Evolutionary conservation across 2,329 filamentous ascomycete genomes (phyloP).

Genomic region (Lecanoromycetidae sp.): DNA sequence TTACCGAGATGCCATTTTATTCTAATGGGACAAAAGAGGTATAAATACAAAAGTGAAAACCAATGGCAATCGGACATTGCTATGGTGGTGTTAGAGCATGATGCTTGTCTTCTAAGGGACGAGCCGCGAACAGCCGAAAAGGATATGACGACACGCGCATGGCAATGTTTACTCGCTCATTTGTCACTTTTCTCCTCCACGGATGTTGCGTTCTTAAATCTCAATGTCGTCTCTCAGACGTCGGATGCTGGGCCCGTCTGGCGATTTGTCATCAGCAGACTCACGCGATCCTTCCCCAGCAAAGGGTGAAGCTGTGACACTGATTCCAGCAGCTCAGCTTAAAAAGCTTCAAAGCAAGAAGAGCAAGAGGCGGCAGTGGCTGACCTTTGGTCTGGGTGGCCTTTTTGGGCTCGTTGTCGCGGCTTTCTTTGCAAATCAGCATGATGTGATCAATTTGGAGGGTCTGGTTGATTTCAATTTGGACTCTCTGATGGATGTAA

Average conservation of each 20-base stretch:
- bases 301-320: conserved; percentile 33
- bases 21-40: too few relatives aligned
- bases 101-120: not conserved
- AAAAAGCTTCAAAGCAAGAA: conserved; percentile 34
- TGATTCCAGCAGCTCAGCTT: conserved; percentile 41
- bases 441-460: conserved; percentile 80
- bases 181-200: not conserved
- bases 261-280: conserved; percentile 22
- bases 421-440: conserved; percentile 77
- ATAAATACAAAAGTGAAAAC: too few relatives aligned
- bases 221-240: conserved; percentile 6
- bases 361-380: conserved; percentile 62
- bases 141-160: not conserved
- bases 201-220: not conserved
- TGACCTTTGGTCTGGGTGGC: conserved; percentile 79
- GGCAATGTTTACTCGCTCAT: not conserved
- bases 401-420: conserved; percentile 83
- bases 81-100: too few relatives aligned
- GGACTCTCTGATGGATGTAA: conserved; percentile 72
- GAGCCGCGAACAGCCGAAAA: not conserved
- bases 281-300: conserved; percentile 15
- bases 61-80: too few relatives aligned
- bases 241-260: conserved; percentile 27
- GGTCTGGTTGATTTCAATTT: conserved; percentile 59
- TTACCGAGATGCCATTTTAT: too few relatives aligned